Evolutionary conservation across 2,329 filamentous ascomycete genomes (phyloP).

Genomic region (Cladosporium sp.): DNA sequence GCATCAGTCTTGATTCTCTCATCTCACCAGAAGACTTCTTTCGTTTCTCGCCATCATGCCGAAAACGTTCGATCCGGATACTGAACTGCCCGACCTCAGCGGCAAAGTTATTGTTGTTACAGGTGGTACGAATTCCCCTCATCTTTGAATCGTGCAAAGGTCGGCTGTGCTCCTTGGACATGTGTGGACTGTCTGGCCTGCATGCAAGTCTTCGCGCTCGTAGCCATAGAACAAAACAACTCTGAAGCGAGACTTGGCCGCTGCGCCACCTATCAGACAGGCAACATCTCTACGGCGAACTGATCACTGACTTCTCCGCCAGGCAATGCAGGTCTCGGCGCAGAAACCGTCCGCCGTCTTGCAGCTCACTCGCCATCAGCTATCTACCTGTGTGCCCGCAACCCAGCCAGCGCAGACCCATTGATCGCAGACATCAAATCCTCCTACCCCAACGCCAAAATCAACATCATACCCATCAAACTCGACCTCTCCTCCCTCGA

Average conservation of each 20-base stretch:
- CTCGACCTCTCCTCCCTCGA: conserved; percentile 55
- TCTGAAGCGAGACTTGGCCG: neutral
- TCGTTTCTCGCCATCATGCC: neutral
- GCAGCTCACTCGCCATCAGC: conserved; percentile 46
- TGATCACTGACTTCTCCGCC: neutral
- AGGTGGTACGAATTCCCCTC: conserved; percentile 33
- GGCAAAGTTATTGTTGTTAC: conserved; percentile 49
- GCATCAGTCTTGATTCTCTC: neutral
- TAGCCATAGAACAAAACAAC: neutral
- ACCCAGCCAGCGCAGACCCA: conserved; percentile 43
- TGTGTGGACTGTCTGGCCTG: no score
- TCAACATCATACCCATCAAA: conserved; percentile 49
- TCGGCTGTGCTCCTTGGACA: no score
- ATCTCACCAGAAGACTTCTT: neutral
- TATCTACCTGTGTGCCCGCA: conserved; percentile 53
- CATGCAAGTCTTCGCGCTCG: neutral
- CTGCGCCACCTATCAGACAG: neutral
- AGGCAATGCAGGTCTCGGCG: conserved; percentile 51
- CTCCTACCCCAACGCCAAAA: conserved; percentile 38
- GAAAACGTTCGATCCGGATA: conserved; percentile 3
- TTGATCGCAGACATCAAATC: conserved; percentile 46
- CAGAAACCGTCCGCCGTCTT: conserved; percentile 48
- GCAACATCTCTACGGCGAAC: neutral
- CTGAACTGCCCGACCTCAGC: conserved; percentile 44
- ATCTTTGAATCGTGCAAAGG: neutral